Base-by-base conservation (phyloP, 2,329 filamentous ascomycete species). In the Hypoxylon sp. region DNA sequence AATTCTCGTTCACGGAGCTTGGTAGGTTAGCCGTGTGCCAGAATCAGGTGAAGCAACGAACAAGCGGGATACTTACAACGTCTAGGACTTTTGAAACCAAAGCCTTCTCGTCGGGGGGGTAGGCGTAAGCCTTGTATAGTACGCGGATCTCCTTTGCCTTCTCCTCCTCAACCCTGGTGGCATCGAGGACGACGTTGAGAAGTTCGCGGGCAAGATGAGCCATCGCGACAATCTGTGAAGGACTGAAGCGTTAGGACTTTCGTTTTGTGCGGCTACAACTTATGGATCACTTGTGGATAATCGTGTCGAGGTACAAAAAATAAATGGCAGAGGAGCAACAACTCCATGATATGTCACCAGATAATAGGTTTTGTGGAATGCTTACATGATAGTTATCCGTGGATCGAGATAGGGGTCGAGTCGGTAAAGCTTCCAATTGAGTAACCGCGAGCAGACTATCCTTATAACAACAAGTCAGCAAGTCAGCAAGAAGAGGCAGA, bases 81-180 rank as follows among this genome's bases (percentile, higher is more conserved):
- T 37, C 13, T 15, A 37, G 15, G 6, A 37, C 3, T 3, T 37
- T 15, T 1, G 13, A 5, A 3, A n/a, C n/a, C 4, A 37, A 15
- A 2, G 35, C 7, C 1, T 0, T 15, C 2, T 37, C 1, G 3
- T 37, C 6, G 11, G 6, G 4, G 1, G 1, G 4, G 1, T 1
- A 2, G 2, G 13, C 13, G 15, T 15, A 5, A 6, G 4, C 4
- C 13, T n/a, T 10, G 15, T n/a, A 6, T 6, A 37, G 6, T 3
- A 6, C 11, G 15, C 13, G 35, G 3, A 37, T 1, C 35, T 15
- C 6, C 35, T 15, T 6, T 2, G 6, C 13, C 2, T n/a, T 37
- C 4, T 37, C 2, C 13, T 37, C 13, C 4, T 15, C 3, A 1
- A 2, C 35, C 13, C 6, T 13, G 5, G 24, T 15, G 35, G n/a